Base-by-base conservation (phyloP, 2,329 filamentous ascomycete species). In the Cryphonectria naterciae region DNA sequence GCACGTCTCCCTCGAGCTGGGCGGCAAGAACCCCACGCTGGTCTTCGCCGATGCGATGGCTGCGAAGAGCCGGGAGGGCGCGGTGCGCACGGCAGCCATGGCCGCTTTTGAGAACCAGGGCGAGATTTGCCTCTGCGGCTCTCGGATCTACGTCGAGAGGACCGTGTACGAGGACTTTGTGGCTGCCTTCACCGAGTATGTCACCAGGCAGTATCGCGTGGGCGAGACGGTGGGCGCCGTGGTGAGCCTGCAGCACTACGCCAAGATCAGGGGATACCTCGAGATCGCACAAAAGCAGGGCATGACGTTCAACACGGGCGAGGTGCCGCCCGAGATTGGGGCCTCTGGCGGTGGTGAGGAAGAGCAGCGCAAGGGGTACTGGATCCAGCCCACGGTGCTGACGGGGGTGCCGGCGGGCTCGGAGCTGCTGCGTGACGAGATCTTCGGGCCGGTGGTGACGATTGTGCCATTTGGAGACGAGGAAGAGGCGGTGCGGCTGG, bases 21-120 rank as follows among this genome's bases (percentile, higher is more conserved):
- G 86, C 43, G 85, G 86, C 65, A 87, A 88, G 77, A 85, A 83
- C 41, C 85, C 86, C 1, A 81, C 85, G 15, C 75, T 88, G 22
- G 83, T 88, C 15, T 87, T 88, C 72, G 82, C 83, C 8, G 86
- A 88, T 74, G 63, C 70, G n/a, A 8, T 72, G 37, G 46, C 39
- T 3, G 84, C 85, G 11, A 83, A 85, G 65, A 83, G 85, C 65
- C 74, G 86, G 32, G 84, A 86, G n/a, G 84, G 85, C 74, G 84
- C 86, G 11, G 86, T 91, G 64, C 88, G 89, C 74, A 74, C 76
- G 10, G 77, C 77, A 1, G 77, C 76, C 19, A 75, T 68, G 52
- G 77, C 76, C 0, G 75, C 77, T 0, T 80, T 80, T 62, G 77
- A 79, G 61, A 80, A 80, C 65, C 77, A 80, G 65, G 78, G 79